A percentile compares a stretch with the other conserved stretches of the same genome.
Evolutionary conservation across 108 stramenopile genomes (phyloP).

Genomic region (Nitzschia sp.): DNA sequence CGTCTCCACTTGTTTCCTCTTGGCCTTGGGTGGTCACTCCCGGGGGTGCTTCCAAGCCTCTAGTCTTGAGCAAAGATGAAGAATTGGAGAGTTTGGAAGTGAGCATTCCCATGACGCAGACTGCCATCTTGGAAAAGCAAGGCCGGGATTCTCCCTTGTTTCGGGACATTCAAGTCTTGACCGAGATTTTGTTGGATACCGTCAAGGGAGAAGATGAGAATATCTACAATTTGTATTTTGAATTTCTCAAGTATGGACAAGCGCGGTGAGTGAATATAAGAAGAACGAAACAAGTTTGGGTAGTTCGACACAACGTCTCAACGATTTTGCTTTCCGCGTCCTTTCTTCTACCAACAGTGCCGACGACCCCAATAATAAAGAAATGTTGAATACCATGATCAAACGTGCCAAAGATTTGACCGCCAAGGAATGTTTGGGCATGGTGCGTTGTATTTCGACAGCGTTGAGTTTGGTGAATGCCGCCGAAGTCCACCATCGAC

Average conservation of each 20-base stretch:
- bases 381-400: constrained; percentile 66
- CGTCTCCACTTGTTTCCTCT: neutral
- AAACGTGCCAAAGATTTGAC: constrained; percentile 49
- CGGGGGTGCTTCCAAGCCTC: constrained; percentile 1
- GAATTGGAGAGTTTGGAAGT: neutral
- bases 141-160: constrained; percentile 44
- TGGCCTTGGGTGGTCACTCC: neutral
- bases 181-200: constrained; percentile 68
- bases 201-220: constrained; percentile 64
- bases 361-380: constrained; percentile 42
- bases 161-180: constrained; percentile 73
- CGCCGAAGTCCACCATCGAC: constrained; percentile 84
- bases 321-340: neutral
- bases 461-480: constrained; percentile 82
- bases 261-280: constrained; percentile 51
- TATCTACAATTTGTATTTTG: constrained; percentile 66
- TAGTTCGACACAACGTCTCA: too few species aligned
- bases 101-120: neutral
- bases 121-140: neutral
- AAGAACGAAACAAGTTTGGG: neutral
- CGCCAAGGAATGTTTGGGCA: constrained; percentile 67
- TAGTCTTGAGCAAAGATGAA: constrained; percentile 1
- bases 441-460: constrained; percentile 70
- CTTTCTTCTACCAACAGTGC: constrained; percentile 23
- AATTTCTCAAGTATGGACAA: constrained; percentile 65